phyloP scores from a whole-genome alignment of 352 stramenopile genomes.

The Globisporangium radiosum region DNA sequence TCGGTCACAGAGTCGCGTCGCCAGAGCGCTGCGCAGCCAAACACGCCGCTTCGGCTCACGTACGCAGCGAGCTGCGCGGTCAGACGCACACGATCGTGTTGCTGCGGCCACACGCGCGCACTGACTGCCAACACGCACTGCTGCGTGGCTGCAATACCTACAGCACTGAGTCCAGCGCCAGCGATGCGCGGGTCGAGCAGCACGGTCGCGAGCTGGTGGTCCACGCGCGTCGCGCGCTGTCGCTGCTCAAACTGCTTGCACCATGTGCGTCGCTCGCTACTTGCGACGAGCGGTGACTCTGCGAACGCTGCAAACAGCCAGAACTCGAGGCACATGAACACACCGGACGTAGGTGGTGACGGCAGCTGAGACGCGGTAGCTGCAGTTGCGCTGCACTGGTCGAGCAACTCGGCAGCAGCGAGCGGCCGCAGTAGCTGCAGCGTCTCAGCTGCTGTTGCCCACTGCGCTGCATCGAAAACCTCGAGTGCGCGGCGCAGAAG shows the following conservation, averaged over 20 bases:
- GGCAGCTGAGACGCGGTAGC: background rate
- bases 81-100: background rate
- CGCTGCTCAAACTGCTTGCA: constrained; percentile 2
- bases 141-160: constrained; percentile 1
- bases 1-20: background rate
- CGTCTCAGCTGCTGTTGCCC: constrained; percentile 1
- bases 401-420: constrained; percentile 5
- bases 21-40: background rate
- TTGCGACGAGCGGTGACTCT: constrained; percentile 2
- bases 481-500: background rate
- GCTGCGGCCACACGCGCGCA: background rate
- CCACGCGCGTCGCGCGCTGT: background rate
- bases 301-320: constrained; percentile 7
- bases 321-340: constrained; percentile 11
- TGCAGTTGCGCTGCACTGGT: background rate
- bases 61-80: constrained; percentile 6
- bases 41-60: constrained; percentile 3
- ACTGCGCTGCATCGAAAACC: constrained; percentile 1
- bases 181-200: constrained; percentile 13
- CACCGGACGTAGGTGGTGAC: constrained; percentile 2
- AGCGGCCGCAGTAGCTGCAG: constrained; percentile 7
- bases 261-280: constrained; percentile 1
- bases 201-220: constrained; percentile 12
- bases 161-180: constrained; percentile 9
- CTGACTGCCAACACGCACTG: constrained; percentile 2